phyloP scores from a whole-genome alignment of 352 stramenopile species.

The Thalassiosira livingstoniorum region DNA sequence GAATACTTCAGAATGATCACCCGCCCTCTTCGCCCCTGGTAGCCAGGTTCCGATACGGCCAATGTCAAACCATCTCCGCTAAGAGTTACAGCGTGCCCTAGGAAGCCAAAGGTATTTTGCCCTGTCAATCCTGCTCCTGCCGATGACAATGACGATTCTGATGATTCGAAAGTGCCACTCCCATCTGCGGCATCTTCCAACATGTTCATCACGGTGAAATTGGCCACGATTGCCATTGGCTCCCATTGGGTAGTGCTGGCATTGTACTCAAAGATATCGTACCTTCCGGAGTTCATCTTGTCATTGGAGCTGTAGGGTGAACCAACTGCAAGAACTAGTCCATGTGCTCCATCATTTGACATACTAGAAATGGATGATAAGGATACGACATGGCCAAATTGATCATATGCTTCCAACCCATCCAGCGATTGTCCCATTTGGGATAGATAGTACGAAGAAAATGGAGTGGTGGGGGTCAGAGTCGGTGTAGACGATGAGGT shows the following conservation, averaged over 20 bases:
- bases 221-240: too few species aligned
- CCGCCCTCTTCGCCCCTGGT: not conserved
- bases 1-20: not conserved
- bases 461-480: not conserved
- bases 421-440: not conserved
- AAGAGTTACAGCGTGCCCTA: not conserved
- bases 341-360: constrained; percentile 4
- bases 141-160: too few species aligned
- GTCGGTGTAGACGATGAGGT: not conserved
- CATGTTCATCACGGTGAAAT: too few species aligned
- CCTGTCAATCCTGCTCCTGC: not conserved
- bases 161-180: too few species aligned
- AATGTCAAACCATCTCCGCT: not conserved
- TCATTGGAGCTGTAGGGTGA: too few species aligned
- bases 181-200: too few species aligned
- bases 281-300: too few species aligned
- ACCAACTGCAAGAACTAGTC: not conserved
- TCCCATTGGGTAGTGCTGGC: too few species aligned
- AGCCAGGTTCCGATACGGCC: not conserved
- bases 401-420: not conserved
- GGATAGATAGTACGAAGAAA: not conserved
- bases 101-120: not conserved
- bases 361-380: too few species aligned
- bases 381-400: not conserved
- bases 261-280: too few species aligned